phyloP scores from a whole-genome alignment of 2,329 filamentous ascomycete genomes.

The Elsinoe batatas region DNA sequence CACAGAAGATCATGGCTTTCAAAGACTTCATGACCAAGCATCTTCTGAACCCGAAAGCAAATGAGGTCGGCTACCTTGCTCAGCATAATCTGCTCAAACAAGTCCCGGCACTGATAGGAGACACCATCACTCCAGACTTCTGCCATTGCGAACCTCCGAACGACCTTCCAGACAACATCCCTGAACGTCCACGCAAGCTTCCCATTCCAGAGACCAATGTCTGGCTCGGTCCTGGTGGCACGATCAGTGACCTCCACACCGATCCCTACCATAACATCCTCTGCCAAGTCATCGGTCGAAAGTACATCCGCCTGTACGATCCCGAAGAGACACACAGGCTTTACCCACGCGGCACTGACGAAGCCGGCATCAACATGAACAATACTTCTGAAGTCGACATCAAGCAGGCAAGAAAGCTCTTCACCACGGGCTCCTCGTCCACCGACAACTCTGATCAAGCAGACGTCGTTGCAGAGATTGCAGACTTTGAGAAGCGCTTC shows the following conservation, averaged over 20 bases:
- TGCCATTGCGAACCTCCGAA: slow-evolving; percentile 62
- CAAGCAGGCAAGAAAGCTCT: slow-evolving; percentile 18
- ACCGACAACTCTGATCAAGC: slow-evolving; percentile 5
- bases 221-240: slow-evolving; percentile 82
- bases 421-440: slow-evolving; percentile 15
- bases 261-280: slow-evolving; percentile 92
- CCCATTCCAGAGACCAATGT: slow-evolving; percentile 66
- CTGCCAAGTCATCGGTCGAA: slow-evolving; percentile 76
- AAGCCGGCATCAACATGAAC: slow-evolving; percentile 71
- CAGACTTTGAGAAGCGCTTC: slow-evolving; percentile 30
- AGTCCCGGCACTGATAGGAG: slow-evolving; percentile 63
- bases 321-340: slow-evolving; percentile 52
- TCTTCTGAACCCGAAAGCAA: slow-evolving; percentile 34
- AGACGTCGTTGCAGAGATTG: slow-evolving; percentile 20
- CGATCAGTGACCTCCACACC: slow-evolving; percentile 86
- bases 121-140: slow-evolving; percentile 74
- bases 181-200: slow-evolving; percentile 44
- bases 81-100: slow-evolving; percentile 83
- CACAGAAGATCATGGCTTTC: slow-evolving; percentile 71
- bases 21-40: slow-evolving; percentile 56
- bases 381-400: slow-evolving; percentile 81
- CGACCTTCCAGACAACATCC: slow-evolving; percentile 61
- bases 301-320: slow-evolving; percentile 83
- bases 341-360: slow-evolving; percentile 52
- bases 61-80: slow-evolving; percentile 65